phyloP scores from a whole-genome alignment of 2,329 filamentous ascomycete species.

The Alternaria solani region DNA sequence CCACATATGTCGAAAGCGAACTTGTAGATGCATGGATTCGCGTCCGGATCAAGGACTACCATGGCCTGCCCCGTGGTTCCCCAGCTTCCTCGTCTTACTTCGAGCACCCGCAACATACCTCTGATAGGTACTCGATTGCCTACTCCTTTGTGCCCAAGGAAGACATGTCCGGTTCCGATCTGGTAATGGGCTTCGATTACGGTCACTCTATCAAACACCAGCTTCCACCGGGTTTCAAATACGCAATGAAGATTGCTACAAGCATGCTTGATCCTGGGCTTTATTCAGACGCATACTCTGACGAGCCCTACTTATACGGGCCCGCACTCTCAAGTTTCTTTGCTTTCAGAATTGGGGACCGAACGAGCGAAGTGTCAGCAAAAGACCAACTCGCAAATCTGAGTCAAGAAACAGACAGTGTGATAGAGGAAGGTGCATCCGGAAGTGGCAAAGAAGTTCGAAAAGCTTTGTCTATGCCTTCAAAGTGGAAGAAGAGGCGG shows the following conservation, averaged over 20 bases:
- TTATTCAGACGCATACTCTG: slow-evolving; percentile 48
- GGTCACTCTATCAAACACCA: slow-evolving; percentile 48
- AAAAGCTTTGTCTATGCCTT: slow-evolving; percentile 44
- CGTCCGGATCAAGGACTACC: slow-evolving; percentile 48
- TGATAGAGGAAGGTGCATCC: slow-evolving; percentile 53
- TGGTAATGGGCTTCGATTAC: slow-evolving; percentile 50
- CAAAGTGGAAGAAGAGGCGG: slow-evolving; percentile 53
- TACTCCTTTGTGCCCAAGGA: slow-evolving; percentile 50
- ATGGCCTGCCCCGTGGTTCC: slow-evolving; percentile 43
- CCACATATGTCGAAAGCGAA: slow-evolving; percentile 38
- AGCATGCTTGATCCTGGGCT: slow-evolving; percentile 48
- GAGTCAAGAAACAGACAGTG: slow-evolving; percentile 32
- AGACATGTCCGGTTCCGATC: slow-evolving; percentile 39
- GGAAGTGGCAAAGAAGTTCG: slow-evolving; percentile 49
- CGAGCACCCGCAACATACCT: slow-evolving; percentile 39
- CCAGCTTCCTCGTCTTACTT: slow-evolving; percentile 45
- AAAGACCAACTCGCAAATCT: slow-evolving; percentile 36
- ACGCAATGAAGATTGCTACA: slow-evolving; percentile 49
- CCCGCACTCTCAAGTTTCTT: slow-evolving; percentile 49
- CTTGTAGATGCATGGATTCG: slow-evolving; percentile 43
- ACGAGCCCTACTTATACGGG: slow-evolving; percentile 50
- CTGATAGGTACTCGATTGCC: slow-evolving; percentile 47
- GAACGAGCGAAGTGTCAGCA: slow-evolving; percentile 19
- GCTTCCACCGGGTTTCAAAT: slow-evolving; percentile 48
- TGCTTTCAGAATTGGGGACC: slow-evolving; percentile 43